phyloP scores from a whole-genome alignment of 2,329 filamentous ascomycete genomes.

The Ceratocystis colombiana region DNA sequence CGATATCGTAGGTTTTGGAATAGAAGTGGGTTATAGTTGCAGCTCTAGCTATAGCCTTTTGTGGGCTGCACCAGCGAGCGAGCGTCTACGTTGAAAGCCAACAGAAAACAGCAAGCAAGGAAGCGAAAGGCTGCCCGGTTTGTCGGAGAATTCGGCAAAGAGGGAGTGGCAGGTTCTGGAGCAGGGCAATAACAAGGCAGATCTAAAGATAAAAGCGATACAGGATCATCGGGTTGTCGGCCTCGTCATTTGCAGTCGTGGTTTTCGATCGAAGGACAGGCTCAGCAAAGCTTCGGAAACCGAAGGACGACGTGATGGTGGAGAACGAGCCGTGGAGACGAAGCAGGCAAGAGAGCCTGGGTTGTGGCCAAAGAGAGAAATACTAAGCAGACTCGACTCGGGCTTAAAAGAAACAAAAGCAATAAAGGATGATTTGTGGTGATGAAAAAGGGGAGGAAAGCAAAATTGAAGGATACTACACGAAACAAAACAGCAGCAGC shows the following conservation, averaged over 20 bases:
- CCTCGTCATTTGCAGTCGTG: background rate
- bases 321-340: conserved; percentile 1
- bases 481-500: conserved; percentile 4
- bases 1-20: background rate
- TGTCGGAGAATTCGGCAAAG: background rate
- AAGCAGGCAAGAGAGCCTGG: background rate
- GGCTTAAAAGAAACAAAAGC: background rate
- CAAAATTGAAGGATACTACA: background rate
- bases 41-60: conserved; percentile 3
- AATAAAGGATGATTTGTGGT: conserved; percentile 9
- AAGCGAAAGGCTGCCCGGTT: conserved; percentile 3
- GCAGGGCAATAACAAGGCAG: background rate
- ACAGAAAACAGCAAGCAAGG: background rate
- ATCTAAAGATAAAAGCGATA: conserved; percentile 6
- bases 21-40: background rate
- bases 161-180: background rate
- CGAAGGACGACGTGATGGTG: background rate
- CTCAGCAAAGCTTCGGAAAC: no score
- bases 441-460: background rate
- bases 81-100: background rate
- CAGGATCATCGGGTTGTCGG: background rate
- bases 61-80: background rate
- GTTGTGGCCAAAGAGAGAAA: background rate
- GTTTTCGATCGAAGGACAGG: no score
- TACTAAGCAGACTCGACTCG: background rate